These are phyloP conservation scores for Blastobotrys chiropterorum DNA, from an alignment of 805 yeast species.

Conservation along the genomic window DNA sequence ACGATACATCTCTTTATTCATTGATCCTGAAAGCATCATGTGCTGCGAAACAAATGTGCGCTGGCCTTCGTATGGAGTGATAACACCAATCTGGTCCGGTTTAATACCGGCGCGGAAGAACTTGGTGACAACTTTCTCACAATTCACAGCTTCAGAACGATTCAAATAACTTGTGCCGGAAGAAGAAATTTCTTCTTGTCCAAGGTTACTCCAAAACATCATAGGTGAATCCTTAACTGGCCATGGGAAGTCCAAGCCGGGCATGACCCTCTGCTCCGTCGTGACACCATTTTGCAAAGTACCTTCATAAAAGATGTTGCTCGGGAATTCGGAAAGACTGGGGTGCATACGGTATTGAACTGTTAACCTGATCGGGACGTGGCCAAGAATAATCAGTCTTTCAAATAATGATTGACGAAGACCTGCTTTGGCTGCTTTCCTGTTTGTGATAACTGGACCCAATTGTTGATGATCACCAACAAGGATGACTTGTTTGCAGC, in stretches of 20 bases:
- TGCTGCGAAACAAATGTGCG: slow-evolving; percentile 74
- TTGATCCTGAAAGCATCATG: slow-evolving; percentile 64
- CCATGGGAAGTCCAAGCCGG: slow-evolving; percentile 76
- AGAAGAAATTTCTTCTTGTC: slow-evolving; percentile 80
- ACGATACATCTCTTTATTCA: slow-evolving; percentile 57
- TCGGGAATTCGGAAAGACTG: slow-evolving; percentile 74
- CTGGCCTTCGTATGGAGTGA: slow-evolving; percentile 95
- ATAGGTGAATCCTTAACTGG: slow-evolving; percentile 78
- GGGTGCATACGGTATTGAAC: slow-evolving; percentile 98
- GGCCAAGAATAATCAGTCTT: slow-evolving; percentile 74
- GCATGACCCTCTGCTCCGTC: slow-evolving; percentile 55
- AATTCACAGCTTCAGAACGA: slow-evolving; percentile 83
- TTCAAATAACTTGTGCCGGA: slow-evolving; percentile 79
- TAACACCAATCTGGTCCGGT: slow-evolving; percentile 82
- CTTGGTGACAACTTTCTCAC: slow-evolving; percentile 68
- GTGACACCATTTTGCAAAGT: slow-evolving; percentile 88
- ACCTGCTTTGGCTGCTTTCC: slow-evolving; percentile 81
- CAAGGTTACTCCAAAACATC: slow-evolving; percentile 92
- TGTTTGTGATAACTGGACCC: slow-evolving; percentile 83
- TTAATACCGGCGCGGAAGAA: slow-evolving; percentile 70
- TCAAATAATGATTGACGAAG: slow-evolving; percentile 82
- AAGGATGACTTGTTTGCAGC: slow-evolving; percentile 80
- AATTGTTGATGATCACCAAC: slow-evolving; percentile 96
- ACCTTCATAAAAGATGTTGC: slow-evolving; percentile 91
- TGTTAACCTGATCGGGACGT: slow-evolving; percentile 76